A percentile compares a stretch with the other conserved stretches of the same genome.
Conservation (phyloP, 495 filamentous ascomycete genomes). For the Aspergillus wentii region DNA sequence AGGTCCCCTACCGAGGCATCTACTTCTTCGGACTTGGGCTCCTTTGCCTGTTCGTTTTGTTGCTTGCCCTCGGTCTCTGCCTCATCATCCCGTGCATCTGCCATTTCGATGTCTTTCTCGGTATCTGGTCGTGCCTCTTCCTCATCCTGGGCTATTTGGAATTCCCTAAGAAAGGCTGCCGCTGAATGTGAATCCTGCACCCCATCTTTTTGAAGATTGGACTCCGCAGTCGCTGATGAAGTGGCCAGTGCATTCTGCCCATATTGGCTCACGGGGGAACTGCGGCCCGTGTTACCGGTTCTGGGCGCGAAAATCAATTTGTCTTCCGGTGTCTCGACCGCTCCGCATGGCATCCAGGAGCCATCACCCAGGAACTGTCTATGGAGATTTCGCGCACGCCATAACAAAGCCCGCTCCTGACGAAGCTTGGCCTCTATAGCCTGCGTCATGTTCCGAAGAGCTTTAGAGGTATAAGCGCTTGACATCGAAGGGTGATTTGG, state of each 20-base stretch:
- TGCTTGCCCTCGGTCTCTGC: background rate
- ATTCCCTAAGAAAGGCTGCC: constrained; percentile 3
- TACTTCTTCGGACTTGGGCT: constrained; percentile 36
- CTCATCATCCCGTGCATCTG: constrained; percentile 20
- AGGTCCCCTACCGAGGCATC: constrained; percentile 35
- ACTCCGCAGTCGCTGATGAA: constrained; percentile 4
- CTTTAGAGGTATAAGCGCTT: constrained; percentile 72
- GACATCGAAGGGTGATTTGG: constrained; percentile 79
- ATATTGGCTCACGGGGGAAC: constrained; percentile 12
- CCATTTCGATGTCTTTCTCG: constrained; percentile 42
- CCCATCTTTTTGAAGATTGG: constrained; percentile 5
- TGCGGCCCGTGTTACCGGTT: constrained; percentile 11
- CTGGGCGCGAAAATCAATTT: constrained; percentile 38
- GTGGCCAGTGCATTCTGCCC: constrained; percentile 10
- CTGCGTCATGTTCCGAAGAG: constrained; percentile 71
- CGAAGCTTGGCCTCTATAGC: constrained; percentile 67
- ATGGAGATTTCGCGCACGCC: constrained; percentile 72
- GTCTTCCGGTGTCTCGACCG: constrained; percentile 33
- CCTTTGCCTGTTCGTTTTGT: constrained; percentile 12
- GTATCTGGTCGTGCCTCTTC: background rate
- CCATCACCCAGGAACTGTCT: constrained; percentile 75
- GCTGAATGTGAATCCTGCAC: constrained; percentile 6
- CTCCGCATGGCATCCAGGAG: constrained; percentile 69
- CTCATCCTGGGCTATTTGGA: constrained; percentile 9
- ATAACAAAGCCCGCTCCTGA: constrained; percentile 69